These are phyloP conservation scores for Colletotrichum destructivum DNA, from an alignment of 2,329 filamentous ascomycete genomes.

Conservation along the genomic window DNA sequence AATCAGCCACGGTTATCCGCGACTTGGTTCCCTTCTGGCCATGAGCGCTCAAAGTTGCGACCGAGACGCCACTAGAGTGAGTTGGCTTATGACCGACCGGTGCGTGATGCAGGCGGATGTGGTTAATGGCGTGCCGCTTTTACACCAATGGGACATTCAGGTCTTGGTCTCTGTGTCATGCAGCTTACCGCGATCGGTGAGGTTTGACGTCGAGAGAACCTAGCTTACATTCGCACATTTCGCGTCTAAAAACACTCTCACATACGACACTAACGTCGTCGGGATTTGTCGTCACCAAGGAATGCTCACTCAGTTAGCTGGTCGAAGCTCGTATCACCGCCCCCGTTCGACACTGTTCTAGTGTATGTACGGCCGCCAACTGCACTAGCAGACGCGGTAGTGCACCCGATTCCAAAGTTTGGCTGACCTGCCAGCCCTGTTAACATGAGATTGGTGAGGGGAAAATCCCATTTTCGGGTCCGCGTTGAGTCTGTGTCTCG, in stretches of 20 bases:
- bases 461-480: conserved; percentile 17
- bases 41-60: neutral
- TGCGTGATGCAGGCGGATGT: conserved; percentile 31
- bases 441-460: conserved; percentile 34
- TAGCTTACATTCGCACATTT: conserved; percentile 14
- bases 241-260: conserved; percentile 49
- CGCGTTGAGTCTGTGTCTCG: conserved; percentile 33
- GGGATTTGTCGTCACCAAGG: conserved; percentile 29
- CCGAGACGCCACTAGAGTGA: neutral
- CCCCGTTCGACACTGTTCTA: conserved; percentile 11
- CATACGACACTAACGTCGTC: conserved; percentile 12
- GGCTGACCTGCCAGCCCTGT: conserved; percentile 1
- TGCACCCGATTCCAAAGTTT: conserved; percentile 26
- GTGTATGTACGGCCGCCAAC: conserved; percentile 22
- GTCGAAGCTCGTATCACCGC: conserved; percentile 36
- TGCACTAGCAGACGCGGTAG: conserved; percentile 40
- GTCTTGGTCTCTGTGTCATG: conserved; percentile 50
- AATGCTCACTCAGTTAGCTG: conserved; percentile 20
- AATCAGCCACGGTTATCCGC: conserved; percentile 12
- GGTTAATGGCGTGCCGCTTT: conserved; percentile 31
- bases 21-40: neutral
- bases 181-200: conserved; percentile 54
- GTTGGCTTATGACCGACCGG: neutral
- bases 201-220: conserved; percentile 45
- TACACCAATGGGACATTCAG: conserved; percentile 49